These are phyloP conservation scores for Ophiostoma piceae DNA, from an alignment of 2,329 filamentous ascomycete genomes.

Conservation along the genomic window DNA sequence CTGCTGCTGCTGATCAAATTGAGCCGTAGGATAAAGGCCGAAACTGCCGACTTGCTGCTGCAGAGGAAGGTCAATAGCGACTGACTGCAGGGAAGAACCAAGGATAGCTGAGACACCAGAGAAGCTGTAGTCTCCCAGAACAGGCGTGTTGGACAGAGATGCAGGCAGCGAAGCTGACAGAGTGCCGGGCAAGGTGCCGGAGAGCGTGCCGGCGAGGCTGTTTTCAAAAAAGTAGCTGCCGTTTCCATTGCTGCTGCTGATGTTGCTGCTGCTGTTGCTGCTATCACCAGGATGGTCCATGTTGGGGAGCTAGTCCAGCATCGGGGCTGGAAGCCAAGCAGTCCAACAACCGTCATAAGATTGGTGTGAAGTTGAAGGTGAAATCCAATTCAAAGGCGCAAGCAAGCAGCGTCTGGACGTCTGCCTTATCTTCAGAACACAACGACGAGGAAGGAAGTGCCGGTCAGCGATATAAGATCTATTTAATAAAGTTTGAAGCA, in stretches of 20 bases:
- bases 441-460: constrained; percentile 13
- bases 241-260: neutral
- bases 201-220: neutral
- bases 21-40: neutral
- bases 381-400: no score
- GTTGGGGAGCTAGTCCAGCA: constrained; percentile 18
- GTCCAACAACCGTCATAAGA: constrained; percentile 21
- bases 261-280: neutral
- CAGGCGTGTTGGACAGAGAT: neutral
- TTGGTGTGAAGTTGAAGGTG: neutral
- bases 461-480: constrained; percentile 12
- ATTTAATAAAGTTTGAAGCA: constrained; percentile 19
- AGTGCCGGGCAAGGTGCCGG: neutral
- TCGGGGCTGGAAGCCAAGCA: constrained; percentile 19
- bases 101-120: neutral
- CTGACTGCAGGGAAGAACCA: neutral
- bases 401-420: neutral
- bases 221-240: neutral
- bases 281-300: constrained; percentile 18
- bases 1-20: neutral
- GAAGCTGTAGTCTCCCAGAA: neutral
- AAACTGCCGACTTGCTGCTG: neutral
- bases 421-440: neutral
- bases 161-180: neutral
- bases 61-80: neutral